Conservation (phyloP, 768 basidiomycete genomes). For the Termitomyces sp. region DNA sequence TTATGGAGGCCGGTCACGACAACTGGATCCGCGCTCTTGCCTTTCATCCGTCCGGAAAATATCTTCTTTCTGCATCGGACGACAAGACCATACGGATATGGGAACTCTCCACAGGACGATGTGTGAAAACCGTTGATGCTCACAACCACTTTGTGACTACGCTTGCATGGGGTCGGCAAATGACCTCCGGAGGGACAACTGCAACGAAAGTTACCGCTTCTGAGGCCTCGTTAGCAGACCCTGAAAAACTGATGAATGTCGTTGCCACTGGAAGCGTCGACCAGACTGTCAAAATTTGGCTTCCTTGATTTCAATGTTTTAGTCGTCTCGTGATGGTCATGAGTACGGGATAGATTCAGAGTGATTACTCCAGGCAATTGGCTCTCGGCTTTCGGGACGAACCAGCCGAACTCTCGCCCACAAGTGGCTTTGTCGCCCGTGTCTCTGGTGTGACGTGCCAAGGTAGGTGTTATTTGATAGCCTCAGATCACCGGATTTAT, state of each 20-base stretch:
- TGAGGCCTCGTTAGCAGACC: conserved; percentile 24
- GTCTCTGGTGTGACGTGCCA: conserved; percentile 9
- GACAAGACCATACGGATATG: conserved; percentile 90
- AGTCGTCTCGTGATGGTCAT: background rate
- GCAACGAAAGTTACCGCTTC: conserved; percentile 24
- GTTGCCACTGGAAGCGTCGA: conserved; percentile 67
- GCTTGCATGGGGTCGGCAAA: conserved; percentile 73
- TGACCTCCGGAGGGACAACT: conserved; percentile 32
- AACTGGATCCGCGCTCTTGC: conserved; percentile 87
- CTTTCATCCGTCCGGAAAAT: conserved; percentile 89
- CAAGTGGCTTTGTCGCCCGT: conserved; percentile 4
- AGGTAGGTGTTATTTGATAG: conserved; percentile 7
- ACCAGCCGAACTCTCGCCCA: conserved; percentile 5
- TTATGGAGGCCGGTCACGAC: conserved; percentile 65
- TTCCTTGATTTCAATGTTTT: conserved; percentile 34
- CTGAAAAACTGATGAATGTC: conserved; percentile 63
- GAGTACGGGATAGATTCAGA: background rate
- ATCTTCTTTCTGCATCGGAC: conserved; percentile 85
- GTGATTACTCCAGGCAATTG: background rate
- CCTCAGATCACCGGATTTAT: background rate
- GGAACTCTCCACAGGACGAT: conserved; percentile 83
- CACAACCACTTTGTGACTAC: conserved; percentile 82
- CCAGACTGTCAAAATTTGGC: conserved; percentile 62
- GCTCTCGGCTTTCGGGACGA: conserved; percentile 1
- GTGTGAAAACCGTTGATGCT: conserved; percentile 82